Conservation (phyloP, 768 basidiomycete species). For the Ramaria rubella region DNA sequence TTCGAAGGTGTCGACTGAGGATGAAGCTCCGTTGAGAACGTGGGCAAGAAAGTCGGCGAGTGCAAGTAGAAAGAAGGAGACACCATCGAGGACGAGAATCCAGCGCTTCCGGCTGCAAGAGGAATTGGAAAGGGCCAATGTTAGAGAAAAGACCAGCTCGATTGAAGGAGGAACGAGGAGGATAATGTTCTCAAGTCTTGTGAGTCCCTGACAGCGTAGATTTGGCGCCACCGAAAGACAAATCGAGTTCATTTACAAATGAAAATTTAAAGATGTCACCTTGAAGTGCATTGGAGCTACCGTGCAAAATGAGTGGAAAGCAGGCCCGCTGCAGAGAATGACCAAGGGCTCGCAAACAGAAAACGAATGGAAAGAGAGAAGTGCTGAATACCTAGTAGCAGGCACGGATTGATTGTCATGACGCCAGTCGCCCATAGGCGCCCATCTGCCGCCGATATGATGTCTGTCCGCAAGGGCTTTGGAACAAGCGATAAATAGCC, state of each 20-base stretch:
- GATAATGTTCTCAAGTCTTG: constrained; percentile 37
- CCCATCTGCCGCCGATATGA: too few species aligned
- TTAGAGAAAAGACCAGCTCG: constrained; percentile 53
- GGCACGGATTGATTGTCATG: too few species aligned
- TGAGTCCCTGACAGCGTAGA: constrained; percentile 60
- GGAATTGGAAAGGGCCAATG: constrained; percentile 41
- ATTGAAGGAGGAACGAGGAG: constrained; percentile 59
- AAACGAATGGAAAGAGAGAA: too few species aligned
- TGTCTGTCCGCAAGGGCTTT: too few species aligned
- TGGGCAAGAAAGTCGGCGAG: constrained; percentile 57
- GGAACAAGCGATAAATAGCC: too few species aligned
- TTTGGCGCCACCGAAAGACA: constrained; percentile 67
- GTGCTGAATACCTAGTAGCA: too few species aligned
- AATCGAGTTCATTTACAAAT: constrained; percentile 41
- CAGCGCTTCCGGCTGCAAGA: constrained; percentile 41
- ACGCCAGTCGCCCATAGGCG: too few species aligned
- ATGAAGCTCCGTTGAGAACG: constrained; percentile 44
- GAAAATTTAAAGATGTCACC: neutral
- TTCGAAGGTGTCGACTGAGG: constrained; percentile 40
- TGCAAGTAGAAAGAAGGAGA: constrained; percentile 51
- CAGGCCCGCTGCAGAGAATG: constrained; percentile 7
- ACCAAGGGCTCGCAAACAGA: too few species aligned
- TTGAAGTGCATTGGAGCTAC: neutral
- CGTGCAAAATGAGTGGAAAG: constrained; percentile 8
- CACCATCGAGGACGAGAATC: constrained; percentile 56